Conservation (phyloP, 768 basidiomycete genomes). For the Fomitopsis serialis region DNA sequence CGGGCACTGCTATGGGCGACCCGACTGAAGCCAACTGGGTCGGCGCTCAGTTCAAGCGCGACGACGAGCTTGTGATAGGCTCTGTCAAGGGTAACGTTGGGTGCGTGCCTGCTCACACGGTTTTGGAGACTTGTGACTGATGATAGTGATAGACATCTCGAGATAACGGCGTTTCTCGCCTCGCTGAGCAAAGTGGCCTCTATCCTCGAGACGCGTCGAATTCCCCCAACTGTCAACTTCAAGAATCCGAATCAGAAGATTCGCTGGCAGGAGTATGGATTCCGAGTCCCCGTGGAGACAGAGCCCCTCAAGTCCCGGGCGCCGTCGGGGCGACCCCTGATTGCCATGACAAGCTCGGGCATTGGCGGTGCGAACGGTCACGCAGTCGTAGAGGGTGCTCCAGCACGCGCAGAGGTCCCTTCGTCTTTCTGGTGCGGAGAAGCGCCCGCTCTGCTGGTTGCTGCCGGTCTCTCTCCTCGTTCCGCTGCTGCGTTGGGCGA, state of each 20-base stretch:
- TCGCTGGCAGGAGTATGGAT: slow-evolving; percentile 31
- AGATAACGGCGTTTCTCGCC: slow-evolving; percentile 39
- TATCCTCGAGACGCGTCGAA: slow-evolving; percentile 29
- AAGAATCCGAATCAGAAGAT: slow-evolving; percentile 31
- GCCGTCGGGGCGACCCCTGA: slow-evolving; percentile 23
- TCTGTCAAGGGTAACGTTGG: slow-evolving; percentile 45
- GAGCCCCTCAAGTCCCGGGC: slow-evolving; percentile 21
- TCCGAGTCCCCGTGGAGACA: slow-evolving; percentile 29
- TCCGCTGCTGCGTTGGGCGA: slow-evolving; percentile 1
- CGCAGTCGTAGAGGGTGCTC: slow-evolving; percentile 32
- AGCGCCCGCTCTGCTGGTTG: slow-evolving; percentile 2
- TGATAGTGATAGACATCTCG: slow-evolving; percentile 27
- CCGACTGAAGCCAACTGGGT: slow-evolving; percentile 47
- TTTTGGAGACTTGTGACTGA: not conserved
- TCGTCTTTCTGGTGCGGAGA: slow-evolving; percentile 2
- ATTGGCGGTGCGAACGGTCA: slow-evolving; percentile 43
- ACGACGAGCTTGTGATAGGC: slow-evolving; percentile 32
- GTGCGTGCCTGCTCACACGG: slow-evolving; percentile 22
- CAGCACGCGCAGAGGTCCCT: slow-evolving; percentile 1
- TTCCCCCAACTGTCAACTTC: slow-evolving; percentile 39
- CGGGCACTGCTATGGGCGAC: slow-evolving; percentile 45
- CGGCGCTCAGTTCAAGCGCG: slow-evolving; percentile 30
- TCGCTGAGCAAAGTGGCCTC: slow-evolving; percentile 39
- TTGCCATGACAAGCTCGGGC: slow-evolving; percentile 38
- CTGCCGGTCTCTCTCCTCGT: slow-evolving; percentile 10